Evolutionary conservation across 2,329 filamentous ascomycete genomes (phyloP).

Genomic region (Arthroderma uncinatum): DNA sequence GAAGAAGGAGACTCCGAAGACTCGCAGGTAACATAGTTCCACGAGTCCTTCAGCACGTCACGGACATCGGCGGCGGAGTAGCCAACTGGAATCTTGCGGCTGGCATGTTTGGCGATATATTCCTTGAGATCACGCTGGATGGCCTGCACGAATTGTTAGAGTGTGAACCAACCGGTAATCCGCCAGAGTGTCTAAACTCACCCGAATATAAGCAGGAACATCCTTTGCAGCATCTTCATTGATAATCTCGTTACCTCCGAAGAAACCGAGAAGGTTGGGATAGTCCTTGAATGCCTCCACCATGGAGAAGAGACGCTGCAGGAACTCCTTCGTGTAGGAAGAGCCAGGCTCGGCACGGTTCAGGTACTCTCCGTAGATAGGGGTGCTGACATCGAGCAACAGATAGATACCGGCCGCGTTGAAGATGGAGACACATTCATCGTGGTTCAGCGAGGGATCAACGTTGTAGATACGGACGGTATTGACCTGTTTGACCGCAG

Average conservation of each 20-base stretch:
- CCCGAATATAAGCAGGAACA: constrained; percentile 49
- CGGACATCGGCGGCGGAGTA: constrained; percentile 58
- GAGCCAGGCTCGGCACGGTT: constrained; percentile 45
- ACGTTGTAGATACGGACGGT: constrained; percentile 56
- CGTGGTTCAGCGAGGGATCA: constrained; percentile 48
- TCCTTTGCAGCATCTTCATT: constrained; percentile 46
- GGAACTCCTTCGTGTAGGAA: constrained; percentile 46
- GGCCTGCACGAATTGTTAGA: constrained; percentile 34
- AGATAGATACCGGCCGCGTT: constrained; percentile 56
- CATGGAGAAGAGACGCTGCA: constrained; percentile 49
- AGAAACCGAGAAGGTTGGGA: constrained; percentile 56
- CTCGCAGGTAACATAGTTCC: constrained; percentile 50
- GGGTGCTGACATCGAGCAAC: constrained; percentile 55
- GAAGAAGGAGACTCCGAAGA: constrained; percentile 40
- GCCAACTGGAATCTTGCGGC: constrained; percentile 52
- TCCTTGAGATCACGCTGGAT: constrained; percentile 57
- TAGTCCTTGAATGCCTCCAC: constrained; percentile 57
- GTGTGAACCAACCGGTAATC: no score
- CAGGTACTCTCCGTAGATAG: constrained; percentile 45
- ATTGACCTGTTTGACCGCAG: constrained; percentile 38
- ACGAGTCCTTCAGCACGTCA: constrained; percentile 48
- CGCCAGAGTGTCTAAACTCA: no score
- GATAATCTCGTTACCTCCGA: constrained; percentile 58
- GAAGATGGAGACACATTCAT: constrained; percentile 53
- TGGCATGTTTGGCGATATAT: constrained; percentile 50